Evolutionary conservation across 169 alveolate species (phyloP), one percentile per base, ranked within the genome.

Genomic region (Eimeria necatrix): DNA sequence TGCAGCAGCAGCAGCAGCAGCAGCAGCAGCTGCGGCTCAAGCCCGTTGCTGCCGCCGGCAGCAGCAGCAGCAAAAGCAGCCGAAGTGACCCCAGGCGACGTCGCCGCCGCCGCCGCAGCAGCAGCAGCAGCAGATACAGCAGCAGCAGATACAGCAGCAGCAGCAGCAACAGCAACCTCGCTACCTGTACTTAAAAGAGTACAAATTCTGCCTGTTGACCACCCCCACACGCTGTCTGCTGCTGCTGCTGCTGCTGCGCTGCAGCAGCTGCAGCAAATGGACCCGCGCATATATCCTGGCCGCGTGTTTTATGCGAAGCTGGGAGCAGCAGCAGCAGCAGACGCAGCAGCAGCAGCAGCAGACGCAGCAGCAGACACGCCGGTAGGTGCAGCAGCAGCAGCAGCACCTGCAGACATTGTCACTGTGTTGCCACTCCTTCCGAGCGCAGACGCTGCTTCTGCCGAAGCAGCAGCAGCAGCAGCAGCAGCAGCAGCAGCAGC

Each of bases 221-320:
- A 64, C 26, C 26, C 76, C 76, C 20, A 14, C 26, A 24, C 76
- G 14, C 76, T 64, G 18, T 64, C 76, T 8, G 32, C 76, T 9
- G 76, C 76, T n/a, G 26, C 76, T 14, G 26, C 76, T 64, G 76
- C 76, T 64, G 14, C 76, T 64, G 76, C 76, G 76, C 76, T 64
- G 76, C 76, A n/a, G 76, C 76, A 64, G 76, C 76, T 64, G 18
- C 26, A 64, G 76, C 76, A 20, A 20, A 20, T 20, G 20, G 26
- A 64, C 5, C 41, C 76, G 18, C 8, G 76, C 14, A 64, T n/a
- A 14, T 64, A 64, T 64, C 76, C 76, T 9, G 26, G 26, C 9
- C 14, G 26, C 8, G 9, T 64, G 14, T n/a, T 64, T 64, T 64
- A 64, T n/a, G 76, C 76, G 8, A 64, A 64, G 76, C 14, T 64